Percentiles rank a stretch among this genome's conserved stretches.
Evolutionary conservation across 2,329 filamentous ascomycete genomes (phyloP).

Genomic region (Aspergillus novoparasiticus): DNA sequence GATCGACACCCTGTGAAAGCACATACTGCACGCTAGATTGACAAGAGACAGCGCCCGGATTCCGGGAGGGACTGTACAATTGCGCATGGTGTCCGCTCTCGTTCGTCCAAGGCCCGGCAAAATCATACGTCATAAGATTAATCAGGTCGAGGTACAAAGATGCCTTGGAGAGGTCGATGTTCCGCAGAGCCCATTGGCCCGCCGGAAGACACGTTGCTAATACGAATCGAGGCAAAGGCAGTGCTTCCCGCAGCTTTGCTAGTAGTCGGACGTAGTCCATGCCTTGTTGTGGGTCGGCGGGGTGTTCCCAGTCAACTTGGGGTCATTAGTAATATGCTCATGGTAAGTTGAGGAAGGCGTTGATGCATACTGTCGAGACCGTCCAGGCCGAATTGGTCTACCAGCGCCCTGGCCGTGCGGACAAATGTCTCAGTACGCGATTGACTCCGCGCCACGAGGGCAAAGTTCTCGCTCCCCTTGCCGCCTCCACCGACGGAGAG

Average conservation of each 20-base stretch:
- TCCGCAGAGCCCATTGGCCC: slow-evolving; percentile 64
- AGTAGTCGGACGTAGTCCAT: slow-evolving; percentile 71
- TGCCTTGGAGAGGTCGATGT: slow-evolving; percentile 67
- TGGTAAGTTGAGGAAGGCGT: not conserved
- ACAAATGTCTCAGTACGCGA: slow-evolving; percentile 69
- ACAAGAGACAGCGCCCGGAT: slow-evolving; percentile 58
- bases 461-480: slow-evolving; percentile 67
- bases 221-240: slow-evolving; percentile 70
- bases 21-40: slow-evolving; percentile 68
- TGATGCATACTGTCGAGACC: slow-evolving; percentile 70
- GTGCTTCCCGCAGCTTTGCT: slow-evolving; percentile 63
- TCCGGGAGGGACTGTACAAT: slow-evolving; percentile 59
- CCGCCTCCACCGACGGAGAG: slow-evolving; percentile 73
- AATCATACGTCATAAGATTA: slow-evolving; percentile 81
- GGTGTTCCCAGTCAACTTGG: slow-evolving; percentile 80
- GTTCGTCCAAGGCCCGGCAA: slow-evolving; percentile 70
- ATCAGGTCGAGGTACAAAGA: slow-evolving; percentile 71
- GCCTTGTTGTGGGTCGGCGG: slow-evolving; percentile 66
- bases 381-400: slow-evolving; percentile 71
- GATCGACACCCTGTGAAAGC: slow-evolving; percentile 65
- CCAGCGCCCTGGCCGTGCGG: slow-evolving; percentile 64
- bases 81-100: slow-evolving; percentile 75
- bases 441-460: slow-evolving; percentile 64
- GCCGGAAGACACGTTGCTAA: slow-evolving; percentile 74
- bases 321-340: not conserved